Evolutionary conservation across 306 rosid genomes (phyloP).

Genomic region (Oemleria cerasiformis): DNA sequence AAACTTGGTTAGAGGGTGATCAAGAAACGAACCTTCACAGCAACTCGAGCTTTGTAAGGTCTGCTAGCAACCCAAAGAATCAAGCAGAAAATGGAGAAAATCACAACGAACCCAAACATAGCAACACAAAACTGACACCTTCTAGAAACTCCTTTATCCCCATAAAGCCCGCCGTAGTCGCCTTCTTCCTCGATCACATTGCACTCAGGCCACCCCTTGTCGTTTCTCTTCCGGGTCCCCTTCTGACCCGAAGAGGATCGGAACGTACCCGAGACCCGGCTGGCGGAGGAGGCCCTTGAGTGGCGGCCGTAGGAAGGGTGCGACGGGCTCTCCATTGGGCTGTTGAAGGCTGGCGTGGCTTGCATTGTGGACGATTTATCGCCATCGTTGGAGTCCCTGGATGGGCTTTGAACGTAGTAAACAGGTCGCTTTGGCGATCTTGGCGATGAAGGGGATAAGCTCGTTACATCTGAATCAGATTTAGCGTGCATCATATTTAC

Average conservation of each 20-base stretch:
- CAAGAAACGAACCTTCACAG: constrained; percentile 54
- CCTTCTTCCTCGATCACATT: constrained; percentile 73
- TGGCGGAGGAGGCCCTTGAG: constrained; percentile 64
- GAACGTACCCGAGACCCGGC: constrained; percentile 59
- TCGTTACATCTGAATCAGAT: constrained; percentile 75
- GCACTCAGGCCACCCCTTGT: constrained; percentile 62
- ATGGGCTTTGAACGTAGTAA: constrained; percentile 78
- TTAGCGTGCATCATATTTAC: constrained; percentile 52
- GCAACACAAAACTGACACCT: constrained; percentile 50
- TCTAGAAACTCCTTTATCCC: constrained; percentile 36
- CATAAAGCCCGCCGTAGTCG: constrained; percentile 37
- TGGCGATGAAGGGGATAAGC: constrained; percentile 59
- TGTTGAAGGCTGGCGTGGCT: constrained; percentile 46
- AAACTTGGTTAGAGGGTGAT: background rate
- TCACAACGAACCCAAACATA: constrained; percentile 42
- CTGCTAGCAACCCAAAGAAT: constrained; percentile 68
- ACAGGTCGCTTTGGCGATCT: constrained; percentile 60
- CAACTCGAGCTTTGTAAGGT: constrained; percentile 47
- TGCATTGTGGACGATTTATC: constrained; percentile 60
- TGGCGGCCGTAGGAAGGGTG: constrained; percentile 68
- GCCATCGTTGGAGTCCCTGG: constrained; percentile 75
- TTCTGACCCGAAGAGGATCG: constrained; percentile 39
- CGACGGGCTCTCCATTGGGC: constrained; percentile 67
- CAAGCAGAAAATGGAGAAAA: constrained; percentile 63
- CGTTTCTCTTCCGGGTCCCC: constrained; percentile 32